Evolutionary conservation across 495 filamentous ascomycete species (phyloP), one percentile per base, ranked within the genome.

Genomic region (Aspergillus coremiiformis): DNA sequence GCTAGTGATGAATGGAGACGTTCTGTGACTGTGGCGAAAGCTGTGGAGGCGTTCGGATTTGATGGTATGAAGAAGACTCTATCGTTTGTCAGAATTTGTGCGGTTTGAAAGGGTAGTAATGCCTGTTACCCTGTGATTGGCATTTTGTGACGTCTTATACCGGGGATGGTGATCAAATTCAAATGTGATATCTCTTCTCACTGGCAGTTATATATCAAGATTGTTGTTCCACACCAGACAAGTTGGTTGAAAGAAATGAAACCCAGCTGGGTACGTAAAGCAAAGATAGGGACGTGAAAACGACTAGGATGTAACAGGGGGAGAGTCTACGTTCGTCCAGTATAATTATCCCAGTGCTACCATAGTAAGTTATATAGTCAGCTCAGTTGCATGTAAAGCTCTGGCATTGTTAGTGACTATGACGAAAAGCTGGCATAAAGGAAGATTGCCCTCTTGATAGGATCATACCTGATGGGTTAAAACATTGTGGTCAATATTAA

Each of bases 11-110:
- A 53, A 53, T 66, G 67, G n/a, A 77, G 65, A 39, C 67, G 71
- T 53, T 75, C 68, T 43, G 67, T 70, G 22, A 75, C 51, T 23
- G 62, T 56, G 27, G 54, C 45, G 15, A 73, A 55, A 26, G 61
- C 65, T 19, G 71, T 73, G 39, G 66, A 56, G 39, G 69, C 56
- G 51, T 71, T 73, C 37, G 72, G 69, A 41, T 67, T 68, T 11
- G 73, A 70, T 30, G 72, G 73, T 47, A 74, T 70, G 60, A 75
- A 75, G 61, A 69, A 74, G 55, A 76, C 67, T 6, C 73, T 76
- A 49, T 4, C 57, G 53, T 33, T n/a, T 44, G 44, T 58, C 51
- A 49, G 43, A 42, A 44, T 33, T 4, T 24, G 29, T 37, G 22
- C 21, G 23, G 9, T 8, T 45, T 44, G 3, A n/a, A 46, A 30